These are phyloP conservation scores for Cryphonectria naterciae DNA, from an alignment of 2,329 filamentous ascomycete genomes.

Conservation along the genomic window DNA sequence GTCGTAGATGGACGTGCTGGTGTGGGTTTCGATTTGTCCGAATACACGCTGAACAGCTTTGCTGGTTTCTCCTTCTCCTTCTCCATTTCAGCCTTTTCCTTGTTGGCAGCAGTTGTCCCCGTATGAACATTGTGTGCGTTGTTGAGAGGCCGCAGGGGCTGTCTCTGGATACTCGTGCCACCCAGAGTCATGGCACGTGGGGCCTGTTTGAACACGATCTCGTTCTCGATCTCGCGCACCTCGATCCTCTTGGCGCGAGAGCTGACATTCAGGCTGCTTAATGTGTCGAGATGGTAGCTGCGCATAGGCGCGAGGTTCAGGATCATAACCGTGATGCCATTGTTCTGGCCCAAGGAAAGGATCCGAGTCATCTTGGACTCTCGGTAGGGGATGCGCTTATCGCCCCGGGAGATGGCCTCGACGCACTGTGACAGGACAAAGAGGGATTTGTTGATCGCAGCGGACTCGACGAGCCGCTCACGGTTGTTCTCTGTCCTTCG, in stretches of 20 bases:
- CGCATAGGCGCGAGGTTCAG: constrained; percentile 90
- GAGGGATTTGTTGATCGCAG: constrained; percentile 95
- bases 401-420: constrained; percentile 81
- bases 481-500: constrained; percentile 91
- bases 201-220: constrained; percentile 82
- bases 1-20: constrained; percentile 42
- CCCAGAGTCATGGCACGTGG: constrained; percentile 57
- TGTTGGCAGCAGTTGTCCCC: constrained; percentile 52
- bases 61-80: constrained; percentile 69
- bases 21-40: constrained; percentile 66
- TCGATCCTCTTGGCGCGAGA: constrained; percentile 96
- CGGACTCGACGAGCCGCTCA: constrained; percentile 90
- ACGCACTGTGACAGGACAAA: constrained; percentile 96
- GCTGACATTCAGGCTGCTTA: constrained; percentile 92
- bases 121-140: constrained; percentile 76
- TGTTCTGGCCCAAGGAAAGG: constrained; percentile 88
- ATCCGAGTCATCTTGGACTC: constrained; percentile 98
- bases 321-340: constrained; percentile 95
- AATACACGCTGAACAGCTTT: constrained; percentile 87
- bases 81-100: constrained; percentile 44
- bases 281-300: constrained; percentile 89
- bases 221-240: constrained; percentile 92
- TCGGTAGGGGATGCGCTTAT: constrained; percentile 83
- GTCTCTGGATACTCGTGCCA: constrained; percentile 58
- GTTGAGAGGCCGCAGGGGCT: constrained; percentile 78